Evolutionary conservation across 2,329 filamentous ascomycete genomes (phyloP), one percentile per base, ranked within the genome.

Genomic region (Coniochaeta sp.): DNA sequence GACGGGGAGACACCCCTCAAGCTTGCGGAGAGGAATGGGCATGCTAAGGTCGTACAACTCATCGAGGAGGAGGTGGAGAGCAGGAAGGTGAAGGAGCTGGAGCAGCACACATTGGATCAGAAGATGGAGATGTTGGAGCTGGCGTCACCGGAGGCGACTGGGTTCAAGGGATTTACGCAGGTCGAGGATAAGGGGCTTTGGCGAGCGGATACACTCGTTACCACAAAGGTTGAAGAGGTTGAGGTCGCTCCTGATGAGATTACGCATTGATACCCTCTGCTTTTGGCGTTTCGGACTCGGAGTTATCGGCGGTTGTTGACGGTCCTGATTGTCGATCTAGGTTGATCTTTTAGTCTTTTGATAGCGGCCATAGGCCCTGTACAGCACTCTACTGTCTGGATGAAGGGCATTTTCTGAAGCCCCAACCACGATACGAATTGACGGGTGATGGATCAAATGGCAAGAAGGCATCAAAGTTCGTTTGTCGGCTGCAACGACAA

Each of bases 1-100:
- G 65, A 68, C 44, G 65, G 65, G n/a, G 69, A 70, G 57, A 70
- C 66, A 11, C 68, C 67, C 1, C 61, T 64, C 33, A 65, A 64
- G 26, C 62, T 69, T 43, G 68, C 67, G 22, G 64, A 63, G 43
- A 67, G 64, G 28, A 67, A 66, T 34, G 65, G 66, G 12, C 67
- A 67, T 64, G 65, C 68, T 11, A 66, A 67, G 56, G 44, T 71
- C 4, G 66, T 64, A 14, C 66, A 70, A 31, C 52, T 67, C 31
- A 66, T 68, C 47, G 67, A 71, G 31, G 60, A 67, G 47, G 64
- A 61, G 43, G 43, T 47, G 19, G 43, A 47, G 43, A 47, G 43
- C 19, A 52, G 60, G 57, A 33, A 26, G 57, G 34, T 31, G 36
- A 55, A 58, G 19, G 60, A 61, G 34, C 38, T 57, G 60, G 43